Evolutionary conservation across 148 eudicot species (phyloP).

Genomic region (Rhododendron vialii): DNA sequence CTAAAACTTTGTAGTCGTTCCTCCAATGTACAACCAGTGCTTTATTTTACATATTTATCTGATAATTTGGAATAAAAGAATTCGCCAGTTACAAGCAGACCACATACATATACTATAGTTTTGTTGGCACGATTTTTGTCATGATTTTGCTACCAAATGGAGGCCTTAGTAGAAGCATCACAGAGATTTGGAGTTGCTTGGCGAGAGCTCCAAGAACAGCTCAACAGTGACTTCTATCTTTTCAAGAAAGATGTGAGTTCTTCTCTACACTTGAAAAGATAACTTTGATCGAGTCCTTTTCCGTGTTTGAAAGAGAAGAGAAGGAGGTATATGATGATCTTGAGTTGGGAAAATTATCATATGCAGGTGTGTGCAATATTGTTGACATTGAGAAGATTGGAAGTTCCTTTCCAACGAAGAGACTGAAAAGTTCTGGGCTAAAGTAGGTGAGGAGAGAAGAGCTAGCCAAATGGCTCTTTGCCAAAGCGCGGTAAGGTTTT

Average conservation of each 20-base stretch:
- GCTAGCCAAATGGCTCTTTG: constrained; percentile 13
- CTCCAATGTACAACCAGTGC: too few relatives aligned
- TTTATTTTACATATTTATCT: too few relatives aligned
- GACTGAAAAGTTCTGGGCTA: too few relatives aligned
- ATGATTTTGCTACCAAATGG: background rate
- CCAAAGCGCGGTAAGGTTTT: constrained; percentile 27
- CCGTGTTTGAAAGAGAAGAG: constrained; percentile 5
- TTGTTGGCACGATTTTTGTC: too few relatives aligned
- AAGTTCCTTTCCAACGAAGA: too few relatives aligned
- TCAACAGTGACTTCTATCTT: constrained; percentile 24
- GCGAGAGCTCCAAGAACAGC: constrained; percentile 30
- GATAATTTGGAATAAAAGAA: too few relatives aligned
- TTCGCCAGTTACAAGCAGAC: too few relatives aligned
- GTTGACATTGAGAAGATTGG: constrained; percentile 13
- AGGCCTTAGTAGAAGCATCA: constrained; percentile 15
- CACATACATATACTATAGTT: too few relatives aligned
- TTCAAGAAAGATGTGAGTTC: constrained; percentile 21
- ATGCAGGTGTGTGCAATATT: background rate
- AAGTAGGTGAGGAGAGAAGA: too few relatives aligned
- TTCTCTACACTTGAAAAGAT: constrained; percentile 28
- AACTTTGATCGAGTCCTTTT: constrained; percentile 4
- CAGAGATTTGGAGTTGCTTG: constrained; percentile 12
- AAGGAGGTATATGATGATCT: constrained; percentile 15
- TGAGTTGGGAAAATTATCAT: constrained; percentile 21
- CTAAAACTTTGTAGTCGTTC: too few relatives aligned